These are phyloP conservation scores for Berberis thunbergii DNA, from an alignment of 164 flowering plant species.

Conservation along the genomic window DNA sequence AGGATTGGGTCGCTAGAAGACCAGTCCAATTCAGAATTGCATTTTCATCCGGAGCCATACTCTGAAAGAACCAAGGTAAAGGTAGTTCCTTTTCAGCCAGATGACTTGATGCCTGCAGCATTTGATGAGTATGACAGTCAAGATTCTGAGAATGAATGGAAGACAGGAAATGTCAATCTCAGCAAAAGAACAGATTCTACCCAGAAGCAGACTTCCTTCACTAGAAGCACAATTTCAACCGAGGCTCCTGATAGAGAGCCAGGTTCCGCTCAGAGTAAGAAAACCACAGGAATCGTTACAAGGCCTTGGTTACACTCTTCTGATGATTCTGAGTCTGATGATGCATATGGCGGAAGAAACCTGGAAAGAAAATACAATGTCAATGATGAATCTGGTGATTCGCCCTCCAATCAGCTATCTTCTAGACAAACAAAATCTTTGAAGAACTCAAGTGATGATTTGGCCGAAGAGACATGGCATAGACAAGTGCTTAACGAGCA, in stretches of 20 bases:
- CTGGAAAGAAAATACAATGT: constrained; percentile 10
- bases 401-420: constrained; percentile 5
- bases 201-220: constrained; percentile 10
- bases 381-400: constrained; percentile 9
- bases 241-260: constrained; percentile 7
- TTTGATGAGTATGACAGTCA: constrained; percentile 58
- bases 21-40: constrained; percentile 9
- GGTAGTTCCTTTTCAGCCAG: constrained; percentile 17
- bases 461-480: constrained; percentile 4
- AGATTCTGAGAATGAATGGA: constrained; percentile 49
- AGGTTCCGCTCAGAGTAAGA: constrained; percentile 9
- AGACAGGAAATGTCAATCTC: constrained; percentile 14
- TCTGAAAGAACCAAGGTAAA: constrained; percentile 18
- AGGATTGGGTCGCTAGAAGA: constrained; percentile 7
- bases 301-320: constrained; percentile 8
- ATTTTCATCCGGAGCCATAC: constrained; percentile 9
- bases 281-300: background rate
- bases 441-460: constrained; percentile 5
- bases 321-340: constrained; percentile 19
- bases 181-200: constrained; percentile 6
- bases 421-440: constrained; percentile 5
- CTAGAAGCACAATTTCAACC: background rate
- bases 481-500: constrained; percentile 7
- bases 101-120: constrained; percentile 24
- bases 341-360: background rate